phyloP scores from a whole-genome alignment of 176 grass and related monocot species.

The Pharus latifolius region DNA sequence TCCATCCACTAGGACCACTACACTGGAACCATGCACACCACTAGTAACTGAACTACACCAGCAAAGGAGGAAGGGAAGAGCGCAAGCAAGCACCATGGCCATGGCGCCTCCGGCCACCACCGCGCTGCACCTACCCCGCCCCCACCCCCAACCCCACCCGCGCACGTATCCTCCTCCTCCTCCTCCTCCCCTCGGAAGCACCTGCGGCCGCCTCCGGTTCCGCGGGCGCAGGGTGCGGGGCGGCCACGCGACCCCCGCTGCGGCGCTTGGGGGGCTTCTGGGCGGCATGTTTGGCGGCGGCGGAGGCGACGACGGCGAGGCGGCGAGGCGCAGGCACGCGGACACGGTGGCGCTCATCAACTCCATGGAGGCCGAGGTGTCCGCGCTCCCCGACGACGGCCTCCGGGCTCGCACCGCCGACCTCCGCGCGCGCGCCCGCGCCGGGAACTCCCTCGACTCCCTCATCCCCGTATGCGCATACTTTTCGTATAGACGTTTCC shows the following conservation, averaged over 20 bases:
- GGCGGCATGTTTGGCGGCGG: constrained; percentile 72
- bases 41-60: too few species aligned
- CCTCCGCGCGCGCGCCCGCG: constrained; percentile 61
- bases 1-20: neutral
- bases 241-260: neutral
- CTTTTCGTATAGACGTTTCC: too few species aligned
- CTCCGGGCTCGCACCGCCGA: constrained; percentile 54
- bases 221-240: neutral
- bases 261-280: constrained; percentile 55
- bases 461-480: constrained; percentile 80
- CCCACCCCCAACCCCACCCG: too few species aligned
- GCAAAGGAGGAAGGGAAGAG: too few species aligned
- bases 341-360: constrained; percentile 61
- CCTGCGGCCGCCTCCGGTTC: neutral
- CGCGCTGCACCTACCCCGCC: neutral
- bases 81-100: neutral
- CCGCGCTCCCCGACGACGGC: constrained; percentile 55
- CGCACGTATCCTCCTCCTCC: too few species aligned
- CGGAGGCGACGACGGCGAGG: constrained; percentile 75
- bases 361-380: constrained; percentile 63
- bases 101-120: constrained; percentile 6
- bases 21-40: neutral
- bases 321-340: constrained; percentile 48
- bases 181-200: neutral
- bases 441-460: constrained; percentile 70